Base-by-base conservation (phyloP, 2,329 filamentous ascomycete species). In the Balansia obtecta region DNA sequence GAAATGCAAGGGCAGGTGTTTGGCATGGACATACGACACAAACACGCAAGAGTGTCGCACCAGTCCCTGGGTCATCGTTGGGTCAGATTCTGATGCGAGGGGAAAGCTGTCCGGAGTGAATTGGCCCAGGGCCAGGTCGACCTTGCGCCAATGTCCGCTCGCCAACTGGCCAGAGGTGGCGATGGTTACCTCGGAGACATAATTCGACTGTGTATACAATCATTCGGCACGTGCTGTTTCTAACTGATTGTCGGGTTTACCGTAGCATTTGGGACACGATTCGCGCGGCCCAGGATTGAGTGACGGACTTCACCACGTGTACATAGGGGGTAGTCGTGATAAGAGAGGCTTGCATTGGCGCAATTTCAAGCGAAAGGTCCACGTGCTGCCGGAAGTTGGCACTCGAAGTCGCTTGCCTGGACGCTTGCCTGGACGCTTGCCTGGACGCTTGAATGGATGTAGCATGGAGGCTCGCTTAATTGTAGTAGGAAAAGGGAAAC, bases 11-110 rank as follows among this genome's bases (percentile, higher is more conserved):
- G 58, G 56, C 30, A 60, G 60, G 52, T 79, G 75, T 53, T 60
- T 79, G 49, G 74, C 75, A 22, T 79, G 75, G 75, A 70, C 68
- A 27, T 77, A 71, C 63, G 69, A 76, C 34, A 61, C 65, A 46
- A 57, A 55, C 30, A 61, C 54, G 20, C 59, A 63, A 55, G 57
- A 62, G 51, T 78, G 75, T 60, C 65, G 69, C 54, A 64, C 63
- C 46, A 73, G 71, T 38, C 72, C 74, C 20, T 78, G 74, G 75
- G 61, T 75, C 48, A 67, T 75, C 39, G 60, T 76, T 2, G 75
- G 74, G 18, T 55, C 56, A 3, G 58, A 52, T 8, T 52, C 55
- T 22, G 56, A 7, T 18, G 15, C 30, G n/a, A 20, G 37, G 13
- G 7, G 38, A 10, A 41, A 15, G 20, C 52, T 59, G 40, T 65